A percentile compares a stretch with the other conserved stretches of the same genome.
phyloP scores from a whole-genome alignment of 2,329 filamentous ascomycete species.

The Purpureocillium lavendulum region DNA sequence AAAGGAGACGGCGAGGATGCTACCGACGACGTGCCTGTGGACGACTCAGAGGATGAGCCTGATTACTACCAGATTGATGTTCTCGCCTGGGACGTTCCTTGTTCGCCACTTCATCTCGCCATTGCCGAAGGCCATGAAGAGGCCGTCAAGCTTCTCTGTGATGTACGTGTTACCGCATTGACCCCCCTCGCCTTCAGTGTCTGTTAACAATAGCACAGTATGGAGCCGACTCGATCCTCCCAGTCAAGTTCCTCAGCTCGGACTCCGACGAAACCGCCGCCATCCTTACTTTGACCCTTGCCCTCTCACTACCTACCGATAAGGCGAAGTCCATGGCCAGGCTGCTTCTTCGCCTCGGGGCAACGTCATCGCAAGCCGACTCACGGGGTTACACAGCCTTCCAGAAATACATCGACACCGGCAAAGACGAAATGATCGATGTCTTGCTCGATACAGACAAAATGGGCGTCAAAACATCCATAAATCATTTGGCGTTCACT shows the following conservation, averaged over 20 bases:
- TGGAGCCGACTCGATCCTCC: conserved; percentile 68
- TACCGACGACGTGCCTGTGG: conserved; percentile 34
- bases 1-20: conserved; percentile 25
- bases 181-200: background rate
- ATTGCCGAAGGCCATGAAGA: conserved; percentile 65
- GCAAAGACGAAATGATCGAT: conserved; percentile 39
- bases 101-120: conserved; percentile 70
- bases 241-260: conserved; percentile 55
- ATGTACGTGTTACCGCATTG: conserved; percentile 26
- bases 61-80: conserved; percentile 75
- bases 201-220: conserved; percentile 37
- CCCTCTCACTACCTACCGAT: conserved; percentile 52
- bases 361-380: conserved; percentile 67
- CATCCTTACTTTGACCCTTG: conserved; percentile 63
- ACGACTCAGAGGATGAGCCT: conserved; percentile 55
- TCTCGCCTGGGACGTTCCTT: conserved; percentile 69
- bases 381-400: conserved; percentile 55
- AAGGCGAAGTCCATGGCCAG: conserved; percentile 57
- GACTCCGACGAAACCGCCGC: conserved; percentile 44
- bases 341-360: conserved; percentile 60
- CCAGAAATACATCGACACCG: conserved; percentile 51
- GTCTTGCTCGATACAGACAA: conserved; percentile 47
- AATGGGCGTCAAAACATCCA: conserved; percentile 50
- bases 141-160: conserved; percentile 60
- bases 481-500: conserved; percentile 54